Evolutionary conservation across 73 alveolate genomes (phyloP).

Genomic region (Urostyla sp.): DNA sequence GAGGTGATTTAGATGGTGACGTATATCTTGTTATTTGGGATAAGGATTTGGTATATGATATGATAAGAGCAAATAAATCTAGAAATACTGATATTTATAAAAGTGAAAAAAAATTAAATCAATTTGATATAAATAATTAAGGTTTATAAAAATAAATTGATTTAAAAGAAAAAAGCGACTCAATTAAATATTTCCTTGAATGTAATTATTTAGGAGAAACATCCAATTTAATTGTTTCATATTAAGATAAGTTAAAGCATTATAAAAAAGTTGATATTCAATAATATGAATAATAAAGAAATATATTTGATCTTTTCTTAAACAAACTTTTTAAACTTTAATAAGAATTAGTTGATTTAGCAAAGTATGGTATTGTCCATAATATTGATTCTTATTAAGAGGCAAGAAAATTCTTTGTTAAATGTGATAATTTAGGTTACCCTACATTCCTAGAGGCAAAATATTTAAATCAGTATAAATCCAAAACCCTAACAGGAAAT

Average conservation of each 20-base stretch:
- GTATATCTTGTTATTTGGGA: constrained; percentile 19
- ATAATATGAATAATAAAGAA: too few relatives aligned
- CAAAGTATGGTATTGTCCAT: too few relatives aligned
- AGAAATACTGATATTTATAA: not conserved
- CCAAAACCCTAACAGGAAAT: not conserved
- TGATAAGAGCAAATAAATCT: not conserved
- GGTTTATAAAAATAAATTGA: too few relatives aligned
- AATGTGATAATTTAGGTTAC: too few relatives aligned
- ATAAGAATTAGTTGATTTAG: too few relatives aligned
- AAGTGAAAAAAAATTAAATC: not conserved
- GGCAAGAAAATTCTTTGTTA: too few relatives aligned
- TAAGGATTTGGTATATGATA: not conserved
- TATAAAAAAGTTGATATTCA: too few relatives aligned
- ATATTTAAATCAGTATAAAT: not conserved
- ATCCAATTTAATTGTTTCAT: too few relatives aligned
- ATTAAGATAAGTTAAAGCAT: too few relatives aligned
- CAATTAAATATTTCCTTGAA: not conserved
- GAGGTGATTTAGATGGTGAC: constrained; percentile 25
- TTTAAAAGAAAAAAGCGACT: not conserved
- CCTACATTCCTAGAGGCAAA: not conserved
- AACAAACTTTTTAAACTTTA: too few relatives aligned
- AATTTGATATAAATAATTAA: not conserved
- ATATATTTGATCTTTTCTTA: too few relatives aligned
- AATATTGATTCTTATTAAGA: too few relatives aligned
- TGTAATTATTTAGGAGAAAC: not conserved